A percentile compares a stretch with the other conserved stretches of the same genome.
Conservation (phyloP, 768 basidiomycete species). For the Lactifluus echinatus region DNA sequence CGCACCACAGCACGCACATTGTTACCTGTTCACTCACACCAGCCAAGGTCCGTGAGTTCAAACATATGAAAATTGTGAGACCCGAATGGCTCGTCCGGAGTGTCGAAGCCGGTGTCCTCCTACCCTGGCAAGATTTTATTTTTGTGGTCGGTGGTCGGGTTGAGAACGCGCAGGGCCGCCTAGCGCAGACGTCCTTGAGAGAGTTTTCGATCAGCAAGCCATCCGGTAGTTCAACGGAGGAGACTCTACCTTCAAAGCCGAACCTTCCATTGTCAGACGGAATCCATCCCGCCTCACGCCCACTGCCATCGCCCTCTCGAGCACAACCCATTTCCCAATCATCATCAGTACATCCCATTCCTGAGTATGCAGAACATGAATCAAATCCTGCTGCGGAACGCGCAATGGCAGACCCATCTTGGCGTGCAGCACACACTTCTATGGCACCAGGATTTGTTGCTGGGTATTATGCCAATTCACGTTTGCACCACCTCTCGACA, state of each 20-base stretch:
- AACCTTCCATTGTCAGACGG: not conserved
- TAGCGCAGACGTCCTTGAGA: slow-evolving; percentile 31
- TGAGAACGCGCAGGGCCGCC: slow-evolving; percentile 43
- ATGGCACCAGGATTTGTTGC: slow-evolving; percentile 81
- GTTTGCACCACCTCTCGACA: slow-evolving; percentile 84
- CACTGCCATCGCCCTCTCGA: slow-evolving; percentile 25
- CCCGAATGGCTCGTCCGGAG: slow-evolving; percentile 89
- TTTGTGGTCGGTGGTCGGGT: slow-evolving; percentile 42
- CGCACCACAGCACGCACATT: slow-evolving; percentile 66
- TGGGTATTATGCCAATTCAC: slow-evolving; percentile 60
- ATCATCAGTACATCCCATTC: slow-evolving; percentile 39
- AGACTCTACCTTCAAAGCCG: not conserved
- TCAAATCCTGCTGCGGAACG: slow-evolving; percentile 70
- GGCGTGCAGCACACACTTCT: slow-evolving; percentile 85
- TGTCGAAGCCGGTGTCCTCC: slow-evolving; percentile 50
- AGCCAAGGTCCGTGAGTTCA: slow-evolving; percentile 81
- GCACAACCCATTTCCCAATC: slow-evolving; percentile 36
- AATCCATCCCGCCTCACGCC: not conserved
- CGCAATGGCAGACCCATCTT: slow-evolving; percentile 74
- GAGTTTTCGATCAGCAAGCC: slow-evolving; percentile 20
- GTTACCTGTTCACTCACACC: slow-evolving; percentile 87
- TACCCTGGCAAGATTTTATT: slow-evolving; percentile 75
- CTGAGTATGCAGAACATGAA: slow-evolving; percentile 56
- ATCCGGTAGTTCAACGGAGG: not conserved
- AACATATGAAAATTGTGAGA: slow-evolving; percentile 80